Percentiles rank a stretch among this genome's conserved stretches.
Conservation (phyloP, 192 early-diverging fungal genomes). For the Linnemannia hyalina region DNA sequence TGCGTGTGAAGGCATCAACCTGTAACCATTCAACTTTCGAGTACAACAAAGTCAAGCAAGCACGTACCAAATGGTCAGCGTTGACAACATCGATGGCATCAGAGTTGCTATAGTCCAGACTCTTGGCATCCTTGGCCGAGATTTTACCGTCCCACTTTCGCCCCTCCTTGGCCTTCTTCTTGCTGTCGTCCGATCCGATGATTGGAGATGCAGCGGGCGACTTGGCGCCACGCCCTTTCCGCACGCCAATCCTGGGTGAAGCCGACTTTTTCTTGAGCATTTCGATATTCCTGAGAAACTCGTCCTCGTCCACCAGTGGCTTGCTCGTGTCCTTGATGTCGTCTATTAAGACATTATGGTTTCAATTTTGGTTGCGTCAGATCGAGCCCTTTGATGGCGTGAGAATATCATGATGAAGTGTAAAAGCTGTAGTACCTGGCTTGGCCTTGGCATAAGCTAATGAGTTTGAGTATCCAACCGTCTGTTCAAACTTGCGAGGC, state of each 20-base stretch:
- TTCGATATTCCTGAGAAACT: slow-evolving; percentile 64
- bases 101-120: slow-evolving; percentile 65
- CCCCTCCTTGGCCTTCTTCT: slow-evolving; percentile 60
- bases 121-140: slow-evolving; percentile 66
- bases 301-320: slow-evolving; percentile 57
- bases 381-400: neutral
- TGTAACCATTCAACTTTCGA: neutral
- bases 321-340: slow-evolving; percentile 24
- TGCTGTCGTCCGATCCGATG: slow-evolving; percentile 30
- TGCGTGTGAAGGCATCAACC: neutral
- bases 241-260: slow-evolving; percentile 48
- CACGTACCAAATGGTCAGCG: slow-evolving; percentile 42
- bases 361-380: neutral
- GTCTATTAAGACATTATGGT: neutral
- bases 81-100: slow-evolving; percentile 29
- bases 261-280: slow-evolving; percentile 56
- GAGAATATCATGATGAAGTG: neutral
- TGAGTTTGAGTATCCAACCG: slow-evolving; percentile 72
- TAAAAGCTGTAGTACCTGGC: slow-evolving; percentile 17
- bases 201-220: slow-evolving; percentile 38
- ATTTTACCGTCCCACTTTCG: slow-evolving; percentile 86
- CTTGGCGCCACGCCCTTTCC: slow-evolving; percentile 34
- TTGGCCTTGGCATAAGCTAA: slow-evolving; percentile 49
- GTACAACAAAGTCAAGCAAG: neutral
- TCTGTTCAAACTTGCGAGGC: slow-evolving; percentile 86